These are phyloP conservation scores for Serendipita sp. DNA, from an alignment of 768 basidiomycete genomes.

Conservation along the genomic window DNA sequence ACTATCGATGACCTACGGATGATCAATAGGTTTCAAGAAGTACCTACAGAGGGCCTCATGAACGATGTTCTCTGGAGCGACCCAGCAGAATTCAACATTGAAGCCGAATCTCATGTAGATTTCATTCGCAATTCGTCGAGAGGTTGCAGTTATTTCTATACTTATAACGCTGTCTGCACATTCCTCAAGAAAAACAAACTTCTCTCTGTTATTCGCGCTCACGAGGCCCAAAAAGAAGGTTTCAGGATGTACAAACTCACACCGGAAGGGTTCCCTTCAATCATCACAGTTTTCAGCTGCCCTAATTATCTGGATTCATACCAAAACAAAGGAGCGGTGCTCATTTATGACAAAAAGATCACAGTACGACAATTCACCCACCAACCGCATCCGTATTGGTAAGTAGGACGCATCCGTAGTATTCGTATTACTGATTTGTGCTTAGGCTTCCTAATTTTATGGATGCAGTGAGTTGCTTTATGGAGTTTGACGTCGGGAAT, in stretches of 20 bases:
- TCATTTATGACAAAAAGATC: conserved; percentile 37
- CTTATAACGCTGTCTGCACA: conserved; percentile 65
- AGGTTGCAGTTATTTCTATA: conserved; percentile 39
- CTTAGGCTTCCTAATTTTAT: conserved; percentile 33
- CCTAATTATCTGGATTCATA: conserved; percentile 38
- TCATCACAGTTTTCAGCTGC: conserved; percentile 38
- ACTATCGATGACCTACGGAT: conserved; percentile 31
- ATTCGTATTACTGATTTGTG: not conserved
- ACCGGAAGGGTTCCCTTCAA: conserved; percentile 36
- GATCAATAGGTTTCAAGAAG: conserved; percentile 37
- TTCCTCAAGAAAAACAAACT: conserved; percentile 88
- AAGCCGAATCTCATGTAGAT: conserved; percentile 28
- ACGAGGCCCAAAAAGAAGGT: conserved; percentile 38
- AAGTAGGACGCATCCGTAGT: not conserved
- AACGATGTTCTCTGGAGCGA: conserved; percentile 38
- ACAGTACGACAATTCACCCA: conserved; percentile 37
- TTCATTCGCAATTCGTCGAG: conserved; percentile 36
- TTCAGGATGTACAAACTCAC: conserved; percentile 38
- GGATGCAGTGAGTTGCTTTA: conserved; percentile 36
- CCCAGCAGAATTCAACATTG: conserved; percentile 24
- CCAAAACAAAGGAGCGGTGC: conserved; percentile 38
- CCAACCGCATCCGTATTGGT: conserved; percentile 33
- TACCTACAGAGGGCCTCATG: conserved; percentile 34
- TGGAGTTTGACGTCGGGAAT: conserved; percentile 37
- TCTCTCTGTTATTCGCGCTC: conserved; percentile 69